Evolutionary conservation across 345 rosid species (phyloP).

Genomic region (Populus alba): DNA sequence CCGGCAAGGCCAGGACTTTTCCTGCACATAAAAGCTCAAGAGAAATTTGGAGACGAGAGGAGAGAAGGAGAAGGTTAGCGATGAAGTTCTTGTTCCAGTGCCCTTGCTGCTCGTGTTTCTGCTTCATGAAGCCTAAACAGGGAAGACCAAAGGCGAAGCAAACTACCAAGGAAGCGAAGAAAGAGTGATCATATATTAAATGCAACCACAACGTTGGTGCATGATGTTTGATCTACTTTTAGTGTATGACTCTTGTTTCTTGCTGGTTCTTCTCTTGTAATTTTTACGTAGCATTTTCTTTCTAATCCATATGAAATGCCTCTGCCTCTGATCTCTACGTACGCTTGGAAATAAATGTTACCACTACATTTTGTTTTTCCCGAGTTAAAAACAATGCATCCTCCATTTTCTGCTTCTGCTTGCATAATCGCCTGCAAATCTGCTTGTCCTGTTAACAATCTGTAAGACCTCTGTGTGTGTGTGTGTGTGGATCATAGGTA

Average conservation of each 20-base stretch:
- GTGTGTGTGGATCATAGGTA: too few species aligned
- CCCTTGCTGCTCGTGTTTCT: constrained; percentile 83
- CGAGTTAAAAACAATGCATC: not conserved
- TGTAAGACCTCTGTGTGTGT: too few species aligned
- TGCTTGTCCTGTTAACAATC: not conserved
- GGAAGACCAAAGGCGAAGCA: constrained; percentile 57
- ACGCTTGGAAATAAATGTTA: not conserved
- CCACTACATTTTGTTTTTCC: not conserved
- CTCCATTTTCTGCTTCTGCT: not conserved
- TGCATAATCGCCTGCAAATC: not conserved
- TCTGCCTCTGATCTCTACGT: not conserved
- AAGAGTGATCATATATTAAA: not conserved
- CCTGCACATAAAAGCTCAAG: not conserved
- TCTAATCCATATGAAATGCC: not conserved
- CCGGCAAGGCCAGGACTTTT: constrained; percentile 8
- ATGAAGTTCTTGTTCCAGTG: constrained; percentile 93
- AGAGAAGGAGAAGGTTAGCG: constrained; percentile 18
- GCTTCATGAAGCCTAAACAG: constrained; percentile 73
- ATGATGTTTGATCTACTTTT: not conserved
- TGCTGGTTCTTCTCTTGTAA: not conserved
- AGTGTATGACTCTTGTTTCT: not conserved
- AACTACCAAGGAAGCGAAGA: constrained; percentile 35
- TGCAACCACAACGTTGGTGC: not conserved
- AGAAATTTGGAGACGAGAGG: not conserved
- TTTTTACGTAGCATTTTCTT: not conserved